Evolutionary conservation across 192 early-diverging fungal genomes (phyloP).

Genomic region (Phlyctochytrium arcticum): DNA sequence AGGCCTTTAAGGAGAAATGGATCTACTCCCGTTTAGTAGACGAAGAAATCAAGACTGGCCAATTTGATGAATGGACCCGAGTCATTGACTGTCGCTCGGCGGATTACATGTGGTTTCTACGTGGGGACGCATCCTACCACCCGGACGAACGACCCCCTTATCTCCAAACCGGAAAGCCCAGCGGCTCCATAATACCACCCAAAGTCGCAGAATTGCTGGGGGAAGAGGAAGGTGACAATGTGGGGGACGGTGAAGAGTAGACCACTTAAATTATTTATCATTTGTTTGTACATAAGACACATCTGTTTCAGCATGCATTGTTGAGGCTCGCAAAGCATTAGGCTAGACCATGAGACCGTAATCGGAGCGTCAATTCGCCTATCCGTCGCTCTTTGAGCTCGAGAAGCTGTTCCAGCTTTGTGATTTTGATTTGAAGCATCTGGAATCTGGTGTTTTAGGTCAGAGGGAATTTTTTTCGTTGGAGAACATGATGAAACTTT

Average conservation of each 20-base stretch:
- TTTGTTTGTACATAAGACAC: no score
- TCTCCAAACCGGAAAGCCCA: not conserved
- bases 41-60: conserved; percentile 63
- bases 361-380: conserved; percentile 18
- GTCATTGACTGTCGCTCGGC: conserved; percentile 52
- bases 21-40: conserved; percentile 79
- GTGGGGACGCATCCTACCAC: conserved; percentile 53
- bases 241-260: conserved; percentile 18
- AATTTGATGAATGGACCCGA: conserved; percentile 61
- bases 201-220: not conserved
- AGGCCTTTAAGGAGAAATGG: conserved; percentile 80
- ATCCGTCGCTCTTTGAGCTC: conserved; percentile 33
- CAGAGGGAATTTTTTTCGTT: not conserved
- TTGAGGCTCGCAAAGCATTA: no score
- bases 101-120: conserved; percentile 61
- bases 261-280: no score
- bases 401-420: conserved; percentile 50
- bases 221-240: conserved; percentile 23
- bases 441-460: conserved; percentile 17
- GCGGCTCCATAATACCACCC: no score
- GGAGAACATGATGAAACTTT: no score
- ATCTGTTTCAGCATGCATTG: not conserved
- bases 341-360: conserved; percentile 15
- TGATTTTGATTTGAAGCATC: conserved; percentile 50
- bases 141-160: conserved; percentile 38